A percentile compares a stretch with the other conserved stretches of the same genome.
These are phyloP conservation scores for Peniophora sp. DNA, from an alignment of 1,284 basidiomycete genomes.

Conservation along the genomic window DNA sequence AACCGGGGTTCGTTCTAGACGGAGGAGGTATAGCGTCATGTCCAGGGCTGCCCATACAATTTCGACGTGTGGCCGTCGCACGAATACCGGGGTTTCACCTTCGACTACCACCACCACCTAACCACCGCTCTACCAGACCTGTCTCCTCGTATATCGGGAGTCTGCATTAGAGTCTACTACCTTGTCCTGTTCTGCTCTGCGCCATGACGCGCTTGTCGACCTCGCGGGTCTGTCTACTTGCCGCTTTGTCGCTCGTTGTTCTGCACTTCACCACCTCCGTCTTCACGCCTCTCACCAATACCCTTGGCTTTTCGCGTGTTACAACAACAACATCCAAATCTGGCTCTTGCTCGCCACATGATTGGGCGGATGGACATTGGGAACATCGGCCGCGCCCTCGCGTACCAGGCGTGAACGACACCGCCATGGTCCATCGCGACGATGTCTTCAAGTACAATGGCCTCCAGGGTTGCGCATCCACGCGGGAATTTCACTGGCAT, in stretches of 20 bases:
- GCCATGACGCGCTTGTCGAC: not conserved
- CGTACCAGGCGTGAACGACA: constrained; percentile 13
- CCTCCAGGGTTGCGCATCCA: constrained; percentile 51
- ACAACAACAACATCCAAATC: constrained; percentile 2
- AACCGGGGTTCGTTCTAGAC: no score
- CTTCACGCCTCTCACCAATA: constrained; percentile 11
- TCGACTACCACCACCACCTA: no score
- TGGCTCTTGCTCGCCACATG: constrained; percentile 30
- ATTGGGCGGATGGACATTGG: constrained; percentile 39
- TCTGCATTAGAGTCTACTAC: no score
- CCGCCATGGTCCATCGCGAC: constrained; percentile 25
- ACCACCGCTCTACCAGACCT: no score
- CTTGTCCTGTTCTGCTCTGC: no score
- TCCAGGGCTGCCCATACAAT: no score
- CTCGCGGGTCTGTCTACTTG: not conserved
- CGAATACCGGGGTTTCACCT: no score
- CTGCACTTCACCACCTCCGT: constrained; percentile 8
- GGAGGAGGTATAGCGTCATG: no score
- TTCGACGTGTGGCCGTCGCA: no score
- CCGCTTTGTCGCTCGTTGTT: constrained; percentile 10
- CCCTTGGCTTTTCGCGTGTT: constrained; percentile 2
- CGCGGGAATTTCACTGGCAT: constrained; percentile 56
- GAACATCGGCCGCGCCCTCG: constrained; percentile 23
- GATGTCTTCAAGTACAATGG: constrained; percentile 45
- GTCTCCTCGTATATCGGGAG: no score